Conservation (phyloP, 2,329 filamentous ascomycete genomes). For the Exophiala aquamarina region DNA sequence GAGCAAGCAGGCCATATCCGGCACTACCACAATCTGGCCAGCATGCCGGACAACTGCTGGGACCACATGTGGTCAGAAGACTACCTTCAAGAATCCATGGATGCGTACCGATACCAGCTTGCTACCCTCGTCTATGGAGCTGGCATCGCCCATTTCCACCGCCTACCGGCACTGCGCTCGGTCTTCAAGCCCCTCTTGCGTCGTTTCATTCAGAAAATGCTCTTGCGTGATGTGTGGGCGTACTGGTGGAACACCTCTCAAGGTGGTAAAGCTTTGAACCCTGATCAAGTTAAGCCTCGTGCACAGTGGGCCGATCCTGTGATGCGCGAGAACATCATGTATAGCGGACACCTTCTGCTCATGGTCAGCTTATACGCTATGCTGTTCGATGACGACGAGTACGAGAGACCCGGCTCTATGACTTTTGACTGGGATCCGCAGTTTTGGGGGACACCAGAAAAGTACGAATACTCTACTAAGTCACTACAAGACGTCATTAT, state of each 20-base stretch:
- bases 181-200: slow-evolving; percentile 38
- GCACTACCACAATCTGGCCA: slow-evolving; percentile 20
- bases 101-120: slow-evolving; percentile 40
- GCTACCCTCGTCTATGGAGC: slow-evolving; percentile 43
- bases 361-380: slow-evolving; percentile 43
- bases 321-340: slow-evolving; percentile 46
- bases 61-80: slow-evolving; percentile 27
- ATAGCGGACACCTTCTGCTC: slow-evolving; percentile 41
- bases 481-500: slow-evolving; percentile 37
- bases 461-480: slow-evolving; percentile 35
- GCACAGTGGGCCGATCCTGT: slow-evolving; percentile 46
- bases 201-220: slow-evolving; percentile 43
- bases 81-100: slow-evolving; percentile 38
- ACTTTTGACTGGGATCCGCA: slow-evolving; percentile 42
- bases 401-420: slow-evolving; percentile 35
- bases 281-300: slow-evolving; percentile 38
- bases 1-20: slow-evolving; percentile 21
- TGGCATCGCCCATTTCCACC: slow-evolving; percentile 40
- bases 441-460: slow-evolving; percentile 39
- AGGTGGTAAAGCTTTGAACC: slow-evolving; percentile 36
- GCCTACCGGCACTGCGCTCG: slow-evolving; percentile 35
- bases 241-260: slow-evolving; percentile 45
- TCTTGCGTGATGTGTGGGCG: slow-evolving; percentile 43
- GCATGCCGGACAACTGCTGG: slow-evolving; percentile 23
- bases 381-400: slow-evolving; percentile 44